Evolutionary conservation across 2,329 filamentous ascomycete genomes (phyloP), one percentile per base, ranked within the genome.

Genomic region (Colletotrichum graminicola): DNA sequence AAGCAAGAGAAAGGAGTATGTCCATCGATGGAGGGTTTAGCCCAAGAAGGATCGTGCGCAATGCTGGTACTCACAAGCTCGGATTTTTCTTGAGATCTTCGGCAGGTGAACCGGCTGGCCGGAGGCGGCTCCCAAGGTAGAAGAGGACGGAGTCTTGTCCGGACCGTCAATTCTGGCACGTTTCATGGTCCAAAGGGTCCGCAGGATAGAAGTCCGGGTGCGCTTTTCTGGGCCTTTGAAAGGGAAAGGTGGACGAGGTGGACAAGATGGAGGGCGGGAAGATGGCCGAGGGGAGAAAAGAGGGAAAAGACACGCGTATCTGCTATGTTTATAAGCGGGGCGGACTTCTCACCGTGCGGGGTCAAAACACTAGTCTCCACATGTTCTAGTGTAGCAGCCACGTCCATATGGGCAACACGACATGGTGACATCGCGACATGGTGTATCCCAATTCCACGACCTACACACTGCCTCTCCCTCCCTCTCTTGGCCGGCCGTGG

Each of bases 31-130:
- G 14, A 18, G 52, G n/a, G 43, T 21, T 62, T 23, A 32, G 34
- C 21, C 36, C 32, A 45, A 39, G 32, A 47, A 43, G 45, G 21
- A 11, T 45, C 14, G 7, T 4, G 21, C 16, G 39, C 41, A 6
- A n/a, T 12, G 45, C 2, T 45, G 39, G 23, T 11, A 74, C 78
- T 76, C 73, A 79, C 78, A 79, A 39, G 78, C 78, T 43, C 76
- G 76, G 59, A 79, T 78, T 69, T 78, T 79, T 36, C 78, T 74
- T 4, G 78, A 79, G 62, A 79, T 78, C 75, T 79, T 79, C 21
- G 78, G 70, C 61, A 72, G 56, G 45, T 72, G 69, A 47, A 68
- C 47, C 54, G 68, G 59, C 16, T 67, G 65, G 23, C 69, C 54
- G 32, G 65, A 54, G 51, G 47, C 45, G 11, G 54, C 59, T 4